Percentiles rank a stretch among this genome's conserved stretches.
These are phyloP conservation scores for Ganoderma sinense DNA, from an alignment of 1,284 basidiomycete genomes.

Conservation along the genomic window DNA sequence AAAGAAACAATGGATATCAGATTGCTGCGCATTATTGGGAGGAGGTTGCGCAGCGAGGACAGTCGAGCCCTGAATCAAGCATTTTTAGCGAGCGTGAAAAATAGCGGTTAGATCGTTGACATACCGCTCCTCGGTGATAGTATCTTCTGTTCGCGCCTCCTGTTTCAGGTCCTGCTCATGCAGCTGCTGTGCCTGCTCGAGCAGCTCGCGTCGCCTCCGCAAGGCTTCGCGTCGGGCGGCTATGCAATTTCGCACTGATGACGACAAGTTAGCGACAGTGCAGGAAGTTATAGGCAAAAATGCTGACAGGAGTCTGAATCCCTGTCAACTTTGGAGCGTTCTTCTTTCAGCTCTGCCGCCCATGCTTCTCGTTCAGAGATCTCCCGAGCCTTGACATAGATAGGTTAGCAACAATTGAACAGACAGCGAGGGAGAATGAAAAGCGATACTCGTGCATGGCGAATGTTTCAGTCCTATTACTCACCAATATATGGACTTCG, in stretches of 20 bases:
- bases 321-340: slow-evolving; percentile 48
- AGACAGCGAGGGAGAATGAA: not conserved
- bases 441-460: not conserved
- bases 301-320: slow-evolving; percentile 57
- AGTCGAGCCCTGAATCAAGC: slow-evolving; percentile 51
- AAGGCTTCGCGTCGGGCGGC: slow-evolving; percentile 50
- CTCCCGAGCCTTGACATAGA: slow-evolving; percentile 59
- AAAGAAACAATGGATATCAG: slow-evolving; percentile 80
- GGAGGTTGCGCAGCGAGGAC: slow-evolving; percentile 52
- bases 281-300: slow-evolving; percentile 19
- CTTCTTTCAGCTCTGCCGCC: slow-evolving; percentile 53
- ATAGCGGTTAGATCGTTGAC: slow-evolving; percentile 23
- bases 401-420: not conserved
- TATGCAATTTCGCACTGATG: slow-evolving; percentile 41
- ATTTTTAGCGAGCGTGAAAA: slow-evolving; percentile 7
- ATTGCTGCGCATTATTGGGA: slow-evolving; percentile 67
- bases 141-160: slow-evolving; percentile 45
- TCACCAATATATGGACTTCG: slow-evolving; percentile 30
- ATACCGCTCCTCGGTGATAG: slow-evolving; percentile 28
- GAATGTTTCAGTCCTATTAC: not conserved
- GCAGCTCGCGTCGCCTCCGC: slow-evolving; percentile 53
- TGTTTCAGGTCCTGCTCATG: slow-evolving; percentile 47
- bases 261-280: slow-evolving; percentile 18
- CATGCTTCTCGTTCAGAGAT: slow-evolving; percentile 64
- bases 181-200: slow-evolving; percentile 53